Conservation (phyloP, 2,329 filamentous ascomycete species). For the Phialemoniopsis sp. region DNA sequence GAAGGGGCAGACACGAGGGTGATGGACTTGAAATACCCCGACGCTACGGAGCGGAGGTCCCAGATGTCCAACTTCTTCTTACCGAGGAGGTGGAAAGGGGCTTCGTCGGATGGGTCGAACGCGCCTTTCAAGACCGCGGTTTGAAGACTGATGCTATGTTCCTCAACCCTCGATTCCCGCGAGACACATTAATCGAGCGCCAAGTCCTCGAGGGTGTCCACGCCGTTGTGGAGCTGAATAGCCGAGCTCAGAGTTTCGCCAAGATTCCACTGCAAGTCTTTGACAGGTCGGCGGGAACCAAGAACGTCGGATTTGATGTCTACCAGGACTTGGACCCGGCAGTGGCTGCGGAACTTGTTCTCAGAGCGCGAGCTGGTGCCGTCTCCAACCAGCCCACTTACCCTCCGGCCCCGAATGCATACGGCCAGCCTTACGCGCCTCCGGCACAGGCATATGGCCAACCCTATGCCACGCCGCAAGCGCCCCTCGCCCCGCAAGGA, state of each 20-base stretch:
- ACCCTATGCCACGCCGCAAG: slow-evolving; percentile 9
- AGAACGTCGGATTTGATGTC: slow-evolving; percentile 79
- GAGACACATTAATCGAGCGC: slow-evolving; percentile 74
- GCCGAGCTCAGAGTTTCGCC: slow-evolving; percentile 62
- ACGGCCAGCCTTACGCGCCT: slow-evolving; percentile 10
- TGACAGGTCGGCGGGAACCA: slow-evolving; percentile 69
- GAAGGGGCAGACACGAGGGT: slow-evolving; percentile 44
- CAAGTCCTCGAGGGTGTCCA: slow-evolving; percentile 87
- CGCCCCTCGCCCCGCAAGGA: slow-evolving; percentile 2
- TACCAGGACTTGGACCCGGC: slow-evolving; percentile 78
- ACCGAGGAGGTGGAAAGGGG: slow-evolving; percentile 73
- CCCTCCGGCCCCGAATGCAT: slow-evolving; percentile 7
- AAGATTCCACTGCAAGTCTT: slow-evolving; percentile 84
- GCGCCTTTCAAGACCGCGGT: slow-evolving; percentile 65
- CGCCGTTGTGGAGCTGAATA: slow-evolving; percentile 74
- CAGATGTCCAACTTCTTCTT: slow-evolving; percentile 85
- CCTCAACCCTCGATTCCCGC: slow-evolving; percentile 70
- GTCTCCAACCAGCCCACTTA: slow-evolving; percentile 16
- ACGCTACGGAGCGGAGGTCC: slow-evolving; percentile 69
- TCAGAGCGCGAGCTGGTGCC: slow-evolving; percentile 29
- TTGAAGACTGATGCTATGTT: slow-evolving; percentile 77
- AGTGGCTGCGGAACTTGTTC: slow-evolving; percentile 76
- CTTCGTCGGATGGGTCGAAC: slow-evolving; percentile 80
- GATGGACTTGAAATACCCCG: slow-evolving; percentile 69
- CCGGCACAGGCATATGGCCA: slow-evolving; percentile 8